Base-by-base conservation (phyloP, 2,329 filamentous ascomycete species). In the Dothistroma septosporum region DNA sequence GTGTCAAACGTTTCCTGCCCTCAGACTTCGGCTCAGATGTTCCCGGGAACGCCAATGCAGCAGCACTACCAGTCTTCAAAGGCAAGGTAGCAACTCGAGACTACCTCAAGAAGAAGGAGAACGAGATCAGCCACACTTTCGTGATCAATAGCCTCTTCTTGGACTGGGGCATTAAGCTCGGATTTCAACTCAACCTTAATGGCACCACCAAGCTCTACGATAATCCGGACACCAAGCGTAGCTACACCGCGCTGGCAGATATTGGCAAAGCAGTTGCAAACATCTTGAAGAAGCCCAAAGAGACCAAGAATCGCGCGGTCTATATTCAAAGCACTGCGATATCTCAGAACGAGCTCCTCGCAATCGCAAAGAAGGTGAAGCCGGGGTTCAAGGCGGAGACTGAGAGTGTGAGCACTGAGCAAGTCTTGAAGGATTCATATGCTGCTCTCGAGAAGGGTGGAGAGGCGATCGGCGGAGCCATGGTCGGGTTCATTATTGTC, bases 1-100 rank as follows among this genome's bases (percentile, higher is more conserved):
- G 74, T 11, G 76, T 77, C 0, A 70, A 66, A 55, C 69, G 73
- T 11, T 77, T 77, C 65, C 69, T 79, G 19, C 76, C 77, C 10
- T 68, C 73, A 31, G 76, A 78, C 55, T 79, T 76, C 58, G 74
- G 74, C 32, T 62, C 59, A 35, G 72, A 79, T 57, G 72, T 74
- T 9, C 19, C 53, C n/a, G 62, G 67, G 6, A 75, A 77, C 61
- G 64, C 69, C 0, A 66, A 69, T 1, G 66, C 70, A 0, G 58
- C 65, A 4, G 61, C 55, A 1, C 59, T 79, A 22, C 77, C 77
- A 0, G 72, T 77, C 7, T 79, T 72, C 61, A 64, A 64, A 8
- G 65, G 62, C 24, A 79, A 79, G 61, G 69, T 72, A 12, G 62
- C 67, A 46, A 72, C 72, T 46, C 66, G 73, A 11, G 64, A 75